Base-by-base conservation (phyloP, 2,329 filamentous ascomycete genomes). In the Neurospora sp. region DNA sequence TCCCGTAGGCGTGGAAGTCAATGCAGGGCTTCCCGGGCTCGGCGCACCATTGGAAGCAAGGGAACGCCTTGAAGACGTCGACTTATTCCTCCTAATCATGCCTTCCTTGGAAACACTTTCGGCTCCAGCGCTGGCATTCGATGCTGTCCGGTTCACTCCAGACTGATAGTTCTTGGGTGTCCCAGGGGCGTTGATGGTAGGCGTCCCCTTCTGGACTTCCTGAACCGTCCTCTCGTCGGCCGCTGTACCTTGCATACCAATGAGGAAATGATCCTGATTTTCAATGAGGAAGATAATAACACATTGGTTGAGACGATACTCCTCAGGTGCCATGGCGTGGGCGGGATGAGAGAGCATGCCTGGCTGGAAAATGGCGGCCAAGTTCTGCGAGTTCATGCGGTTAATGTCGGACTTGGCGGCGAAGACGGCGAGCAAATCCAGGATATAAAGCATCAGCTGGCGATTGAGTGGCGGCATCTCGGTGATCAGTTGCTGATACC, bases 161-260 rank as follows among this genome's bases (percentile, higher is more conserved):
- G 85, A 83, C 76, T 86, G 86, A 72, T 87, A 76, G 79, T 83
- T 77, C 79, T 85, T 75, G 70, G 86, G 81, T 73, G 87, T 87
- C 74, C 77, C 80, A 75, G 79, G 85, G 37, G 80, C 79, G 68
- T 83, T 81, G 62, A 79, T 83, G 74, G 84, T 82, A 4, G 87
- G 86, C 3, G 91, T 91, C 70, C 91, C 92, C 77, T 94, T 89
- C 73, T 89, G 84, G 62, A 90, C 86, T 75, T 87, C 86, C 75
- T 87, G 83, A 74, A 86, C 86, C 1, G 87, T 90, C 77, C 86
- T 89, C 77, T 96, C 92, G 77, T 97, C 94, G n/a, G 94, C 92
- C n/a, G 89, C 94, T n/a, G 94, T 97, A 65, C 96, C 96, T 78
- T 93, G 92, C 96, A 99, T 99, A 69, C 96, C 96, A 73, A 99